phyloP scores from a whole-genome alignment of 2,329 filamentous ascomycete genomes.

The Bipolaris victoriae region DNA sequence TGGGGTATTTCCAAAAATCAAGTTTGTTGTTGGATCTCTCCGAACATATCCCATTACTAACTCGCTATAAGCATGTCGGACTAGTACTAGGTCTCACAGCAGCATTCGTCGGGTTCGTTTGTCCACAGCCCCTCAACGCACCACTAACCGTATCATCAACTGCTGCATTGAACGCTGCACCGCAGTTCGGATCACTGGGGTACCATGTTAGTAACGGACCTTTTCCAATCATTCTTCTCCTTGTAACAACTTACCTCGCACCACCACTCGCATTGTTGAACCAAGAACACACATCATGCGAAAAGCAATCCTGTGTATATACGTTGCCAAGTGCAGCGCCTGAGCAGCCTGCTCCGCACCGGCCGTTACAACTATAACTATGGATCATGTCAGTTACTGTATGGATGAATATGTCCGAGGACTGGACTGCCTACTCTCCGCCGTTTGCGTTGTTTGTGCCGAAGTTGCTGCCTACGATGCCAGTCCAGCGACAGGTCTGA shows the following conservation, averaged over 20 bases:
- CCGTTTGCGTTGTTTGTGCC: conserved; percentile 53
- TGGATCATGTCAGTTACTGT: conserved; percentile 6
- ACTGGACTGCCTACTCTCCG: conserved; percentile 51
- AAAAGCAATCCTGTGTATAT: conserved; percentile 60
- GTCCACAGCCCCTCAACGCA: conserved; percentile 34
- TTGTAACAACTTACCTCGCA: conserved; percentile 45
- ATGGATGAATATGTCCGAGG: not conserved
- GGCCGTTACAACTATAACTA: conserved; percentile 59
- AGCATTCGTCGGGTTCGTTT: conserved; percentile 38
- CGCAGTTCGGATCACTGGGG: conserved; percentile 57
- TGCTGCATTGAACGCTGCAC: conserved; percentile 53
- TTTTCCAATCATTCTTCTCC: not conserved
- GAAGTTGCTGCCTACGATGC: conserved; percentile 57
- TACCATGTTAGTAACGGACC: not conserved
- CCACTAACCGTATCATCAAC: conserved; percentile 54
- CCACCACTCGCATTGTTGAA: conserved; percentile 58
- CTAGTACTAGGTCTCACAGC: conserved; percentile 27
- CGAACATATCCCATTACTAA: too few species aligned
- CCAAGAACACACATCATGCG: conserved; percentile 60
- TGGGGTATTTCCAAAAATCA: too few species aligned
- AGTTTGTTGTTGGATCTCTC: too few species aligned
- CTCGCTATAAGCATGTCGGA: conserved; percentile 47
- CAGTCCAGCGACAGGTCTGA: conserved; percentile 53
- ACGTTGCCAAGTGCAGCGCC: conserved; percentile 55
- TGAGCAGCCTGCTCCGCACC: conserved; percentile 57